Base-by-base conservation (phyloP, 225 moss, liverwort and hornwort genomes). In the Pseudisothecium myosuroides region DNA sequence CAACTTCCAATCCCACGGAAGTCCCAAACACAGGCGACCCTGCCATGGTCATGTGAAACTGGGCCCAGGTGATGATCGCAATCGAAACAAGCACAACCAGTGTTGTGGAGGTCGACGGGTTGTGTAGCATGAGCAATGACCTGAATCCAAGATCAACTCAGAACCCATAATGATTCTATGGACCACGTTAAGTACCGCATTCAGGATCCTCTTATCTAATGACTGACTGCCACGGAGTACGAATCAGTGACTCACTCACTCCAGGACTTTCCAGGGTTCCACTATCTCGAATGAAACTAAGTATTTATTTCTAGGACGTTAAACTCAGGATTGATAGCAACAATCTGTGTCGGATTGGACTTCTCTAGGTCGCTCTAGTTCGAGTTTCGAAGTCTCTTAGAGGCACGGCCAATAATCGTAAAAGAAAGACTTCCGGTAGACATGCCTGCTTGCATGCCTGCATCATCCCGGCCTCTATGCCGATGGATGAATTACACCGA, bases 71-170 rank as follows among this genome's bases (percentile, higher is more conserved):
- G 64, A 72, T 78, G 80, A 87, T 72, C 24, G 41, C 66, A 81
- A 88, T 81, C 81, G 49, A 47, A 91, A 85, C 81, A 74, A 59
- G 81, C 88, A 91, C 91, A 88, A 88, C 61, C 81, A 58, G 76
- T 60, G 68, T 88, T 91, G 91, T 85, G 76, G 88, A 85, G 85
- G 88, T 88, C 88, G 76, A 91, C 85, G 34, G 82, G 88, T 88
- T 88, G 88, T 75, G 85, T 81, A 54, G 87, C 87, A 84, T 79
- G 82, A 80, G 81, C 74, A 85, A 50, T 76, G 87, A 49, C 89
- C 54, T 54, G 62, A 23, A 67, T 81, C 85, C 21, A 77, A 49
- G 64, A 80, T 75, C 88, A 73, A 47, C 52, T 6, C 63, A 43
- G 47, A 64, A 41, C 73, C 73, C 80, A 86, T 76, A 85, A 88